Evolutionary conservation across 495 filamentous ascomycete species (phyloP), one percentile per base, ranked within the genome.

Genomic region (Annulohypoxylon stygium): DNA sequence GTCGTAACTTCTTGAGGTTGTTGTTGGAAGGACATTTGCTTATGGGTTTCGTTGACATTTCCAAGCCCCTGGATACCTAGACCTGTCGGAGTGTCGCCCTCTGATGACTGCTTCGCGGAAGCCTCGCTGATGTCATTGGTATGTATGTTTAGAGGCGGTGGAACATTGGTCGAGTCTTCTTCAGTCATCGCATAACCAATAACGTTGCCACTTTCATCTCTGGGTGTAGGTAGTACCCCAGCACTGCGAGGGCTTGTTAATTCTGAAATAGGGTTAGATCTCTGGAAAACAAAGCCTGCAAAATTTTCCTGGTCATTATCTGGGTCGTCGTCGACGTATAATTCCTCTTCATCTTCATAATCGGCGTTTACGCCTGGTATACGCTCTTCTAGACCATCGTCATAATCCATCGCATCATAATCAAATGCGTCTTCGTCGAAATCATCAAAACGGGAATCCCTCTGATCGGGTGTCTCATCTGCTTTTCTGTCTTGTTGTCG

Each of bases 331-430:
- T 51, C 57, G 14, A 30, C 77, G 3, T 77, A 79, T 12, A 65
- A 65, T n/a, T 78, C 72, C 1, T 79, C 84, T 3, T 30, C 30
- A 6, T 88, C 87, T 43, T 91, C 88, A 0, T 85, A 86, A 76
- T 92, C 89, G 36, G 85, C 86, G 76, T 93, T 93, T 36, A 94
- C 88, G 12, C 91, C 91, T 0, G 93, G 92, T 61, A 94, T 93
- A 37, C 83, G 83, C 70, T 95, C 92, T 79, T 97, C 92, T 39
- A 94, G 82, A 3, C 85, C 90, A 69, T 91, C 90, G 60, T 90
- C 85, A 51, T 93, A 91, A 73, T 91, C 89, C 80, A 92, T 85
- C 14, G 86, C 86, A 48, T 91, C 90, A 77, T 89, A 90, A 72
- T 96, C 88, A 73, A 88, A 91, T 34, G 85, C 83, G 59, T 90